Conservation (phyloP, 139 green algal species). For the Chlamydomonas sphaeroides region DNA sequence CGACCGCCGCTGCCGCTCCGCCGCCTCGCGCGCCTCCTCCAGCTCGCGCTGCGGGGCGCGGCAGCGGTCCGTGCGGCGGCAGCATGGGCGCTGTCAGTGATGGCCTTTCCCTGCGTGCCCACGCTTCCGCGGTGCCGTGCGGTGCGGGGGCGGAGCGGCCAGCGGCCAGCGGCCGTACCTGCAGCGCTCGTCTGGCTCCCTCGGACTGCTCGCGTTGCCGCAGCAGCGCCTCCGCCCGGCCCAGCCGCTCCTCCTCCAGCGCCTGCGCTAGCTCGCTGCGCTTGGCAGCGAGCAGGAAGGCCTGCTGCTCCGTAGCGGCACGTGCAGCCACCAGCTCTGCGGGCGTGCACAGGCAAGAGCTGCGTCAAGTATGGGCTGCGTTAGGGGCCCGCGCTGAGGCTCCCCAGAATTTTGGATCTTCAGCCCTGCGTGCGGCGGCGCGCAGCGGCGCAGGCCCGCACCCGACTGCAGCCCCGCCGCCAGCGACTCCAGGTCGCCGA, state of each 20-base stretch:
- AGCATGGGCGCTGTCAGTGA: too few relatives aligned
- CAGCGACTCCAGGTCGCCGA: conserved; percentile 48
- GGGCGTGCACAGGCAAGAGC: neutral
- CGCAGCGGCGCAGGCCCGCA: too few relatives aligned
- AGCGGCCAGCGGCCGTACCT: conserved; percentile 58
- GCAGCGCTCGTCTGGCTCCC: conserved; percentile 38
- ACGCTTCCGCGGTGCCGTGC: too few relatives aligned
- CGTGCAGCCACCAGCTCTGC: conserved; percentile 43
- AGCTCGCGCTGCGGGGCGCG: conserved; percentile 11
- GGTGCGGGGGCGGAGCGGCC: too few relatives aligned
- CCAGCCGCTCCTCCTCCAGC: conserved; percentile 53
- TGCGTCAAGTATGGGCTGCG: too few relatives aligned
- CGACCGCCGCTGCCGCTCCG: conserved; percentile 17
- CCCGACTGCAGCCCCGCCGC: conserved; percentile 49
- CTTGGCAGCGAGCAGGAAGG: conserved; percentile 16
- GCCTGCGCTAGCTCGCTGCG: conserved; percentile 36
- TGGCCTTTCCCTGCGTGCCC: too few relatives aligned
- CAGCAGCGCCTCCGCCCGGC: conserved; percentile 47
- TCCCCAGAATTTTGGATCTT: too few relatives aligned
- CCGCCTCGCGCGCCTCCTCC: conserved; percentile 12
- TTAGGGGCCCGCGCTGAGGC: too few relatives aligned
- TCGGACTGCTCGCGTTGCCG: conserved; percentile 55
- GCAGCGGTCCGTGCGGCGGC: too few relatives aligned
- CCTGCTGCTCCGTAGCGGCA: conserved; percentile 14
- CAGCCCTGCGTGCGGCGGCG: too few relatives aligned